These are phyloP conservation scores for Abrus precatorius DNA, from an alignment of 306 rosid species.

Conservation along the genomic window DNA sequence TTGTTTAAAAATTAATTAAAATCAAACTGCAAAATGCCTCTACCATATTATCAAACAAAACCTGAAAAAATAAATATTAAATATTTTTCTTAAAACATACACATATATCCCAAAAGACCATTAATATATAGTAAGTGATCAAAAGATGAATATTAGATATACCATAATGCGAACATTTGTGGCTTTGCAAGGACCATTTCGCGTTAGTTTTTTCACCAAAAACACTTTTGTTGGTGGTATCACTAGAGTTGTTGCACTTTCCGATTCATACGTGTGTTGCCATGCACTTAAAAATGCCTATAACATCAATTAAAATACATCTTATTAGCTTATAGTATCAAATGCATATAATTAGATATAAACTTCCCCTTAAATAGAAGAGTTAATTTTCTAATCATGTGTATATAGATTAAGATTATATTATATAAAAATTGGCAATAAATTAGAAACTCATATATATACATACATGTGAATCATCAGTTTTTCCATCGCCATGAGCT, in stretches of 20 bases:
- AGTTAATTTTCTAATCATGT: neutral
- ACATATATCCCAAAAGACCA: too few species aligned
- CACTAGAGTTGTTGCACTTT: constrained; percentile 30
- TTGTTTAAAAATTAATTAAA: too few species aligned
- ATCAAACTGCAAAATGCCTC: too few species aligned
- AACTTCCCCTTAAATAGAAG: neutral
- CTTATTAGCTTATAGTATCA: too few species aligned
- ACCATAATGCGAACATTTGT: constrained; percentile 40
- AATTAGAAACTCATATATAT: neutral
- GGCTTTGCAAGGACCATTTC: constrained; percentile 19
- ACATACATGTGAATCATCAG: constrained; percentile 44
- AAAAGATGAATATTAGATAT: neutral
- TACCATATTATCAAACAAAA: too few species aligned
- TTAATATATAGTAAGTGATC: too few species aligned
- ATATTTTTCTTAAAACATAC: too few species aligned
- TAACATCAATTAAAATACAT: neutral
- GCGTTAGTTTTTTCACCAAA: neutral
- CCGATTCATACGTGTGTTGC: constrained; percentile 1
- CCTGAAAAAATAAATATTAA: too few species aligned
- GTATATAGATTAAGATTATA: neutral
- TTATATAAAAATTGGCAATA: neutral
- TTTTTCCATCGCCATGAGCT: constrained; percentile 43
- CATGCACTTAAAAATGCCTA: constrained; percentile 46
- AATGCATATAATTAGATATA: too few species aligned
- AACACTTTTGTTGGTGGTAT: constrained; percentile 22